Evolutionary conservation across 73 alveolate genomes (phyloP).

Genomic region (Paramecium sexaurelia): DNA sequence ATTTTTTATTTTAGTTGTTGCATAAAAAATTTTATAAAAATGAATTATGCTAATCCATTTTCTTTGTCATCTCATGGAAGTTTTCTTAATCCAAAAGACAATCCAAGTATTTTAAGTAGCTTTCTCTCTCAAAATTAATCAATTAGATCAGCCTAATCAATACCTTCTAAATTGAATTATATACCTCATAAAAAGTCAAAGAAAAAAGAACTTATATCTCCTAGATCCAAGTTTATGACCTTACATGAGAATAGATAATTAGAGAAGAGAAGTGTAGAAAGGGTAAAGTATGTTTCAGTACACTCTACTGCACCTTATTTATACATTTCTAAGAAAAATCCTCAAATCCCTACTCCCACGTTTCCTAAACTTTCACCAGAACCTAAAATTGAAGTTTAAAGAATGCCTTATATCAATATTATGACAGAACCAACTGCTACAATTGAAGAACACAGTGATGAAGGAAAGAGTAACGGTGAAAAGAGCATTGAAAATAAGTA

Average conservation of each 20-base stretch:
- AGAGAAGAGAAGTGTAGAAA: background rate
- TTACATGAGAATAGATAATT: background rate
- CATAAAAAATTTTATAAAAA: background rate
- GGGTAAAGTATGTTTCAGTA: background rate
- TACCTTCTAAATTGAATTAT: background rate
- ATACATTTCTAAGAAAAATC: background rate
- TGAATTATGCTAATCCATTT: conserved; percentile 1
- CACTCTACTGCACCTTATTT: background rate
- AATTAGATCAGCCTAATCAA: background rate
- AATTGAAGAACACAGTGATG: background rate
- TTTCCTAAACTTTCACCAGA: conserved; percentile 11
- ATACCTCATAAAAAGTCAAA: background rate
- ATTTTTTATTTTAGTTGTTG: background rate
- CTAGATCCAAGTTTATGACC: background rate
- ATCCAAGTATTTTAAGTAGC: background rate
- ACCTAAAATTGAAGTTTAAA: background rate
- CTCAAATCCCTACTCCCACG: background rate
- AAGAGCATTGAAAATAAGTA: background rate
- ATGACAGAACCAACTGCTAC: conserved; percentile 36
- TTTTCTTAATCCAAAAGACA: background rate
- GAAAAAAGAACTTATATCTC: background rate
- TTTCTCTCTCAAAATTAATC: background rate
- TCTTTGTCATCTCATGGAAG: background rate
- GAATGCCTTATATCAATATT: conserved; percentile 21
- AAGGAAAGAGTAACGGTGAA: background rate